phyloP scores from a whole-genome alignment of 225 moss, liverwort and hornwort species.

The Rhytidiadelphus loreus region DNA sequence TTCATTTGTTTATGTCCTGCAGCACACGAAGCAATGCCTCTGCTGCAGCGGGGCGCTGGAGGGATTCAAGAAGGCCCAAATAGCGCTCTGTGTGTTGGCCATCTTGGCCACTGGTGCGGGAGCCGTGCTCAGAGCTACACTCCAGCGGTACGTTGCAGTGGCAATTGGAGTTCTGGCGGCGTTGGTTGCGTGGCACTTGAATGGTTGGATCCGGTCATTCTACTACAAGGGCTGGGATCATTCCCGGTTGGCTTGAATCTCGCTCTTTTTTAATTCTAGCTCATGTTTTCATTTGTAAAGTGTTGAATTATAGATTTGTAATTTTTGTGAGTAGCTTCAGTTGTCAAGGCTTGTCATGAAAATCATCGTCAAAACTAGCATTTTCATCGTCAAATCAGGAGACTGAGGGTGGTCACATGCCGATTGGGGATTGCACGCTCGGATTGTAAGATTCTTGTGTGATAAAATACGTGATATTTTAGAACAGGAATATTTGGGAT shows the following conservation, averaged over 20 bases:
- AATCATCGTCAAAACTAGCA: neutral
- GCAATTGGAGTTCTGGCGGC: constrained; percentile 36
- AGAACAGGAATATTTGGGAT: neutral
- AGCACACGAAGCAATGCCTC: constrained; percentile 70
- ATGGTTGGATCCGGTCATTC: constrained; percentile 58
- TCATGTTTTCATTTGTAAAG: neutral
- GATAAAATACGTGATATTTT: neutral
- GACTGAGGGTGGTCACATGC: neutral
- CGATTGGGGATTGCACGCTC: neutral
- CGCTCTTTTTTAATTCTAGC: too few species aligned
- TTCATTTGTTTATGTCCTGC: neutral
- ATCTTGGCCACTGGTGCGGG: constrained; percentile 22
- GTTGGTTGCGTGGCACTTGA: constrained; percentile 53
- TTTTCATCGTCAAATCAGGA: neutral
- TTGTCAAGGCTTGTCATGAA: neutral
- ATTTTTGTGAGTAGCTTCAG: neutral
- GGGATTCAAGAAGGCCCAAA: constrained; percentile 52
- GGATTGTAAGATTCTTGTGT: neutral
- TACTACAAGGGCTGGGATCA: constrained; percentile 82
- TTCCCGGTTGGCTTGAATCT: constrained; percentile 22
- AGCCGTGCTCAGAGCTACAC: constrained; percentile 20
- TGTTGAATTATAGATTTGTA: neutral
- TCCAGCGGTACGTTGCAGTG: constrained; percentile 27
- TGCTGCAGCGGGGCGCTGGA: constrained; percentile 50
- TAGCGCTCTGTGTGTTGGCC: constrained; percentile 19